Conservation (phyloP, 2,329 filamentous ascomycete genomes). For the Calonectria pteridis region DNA sequence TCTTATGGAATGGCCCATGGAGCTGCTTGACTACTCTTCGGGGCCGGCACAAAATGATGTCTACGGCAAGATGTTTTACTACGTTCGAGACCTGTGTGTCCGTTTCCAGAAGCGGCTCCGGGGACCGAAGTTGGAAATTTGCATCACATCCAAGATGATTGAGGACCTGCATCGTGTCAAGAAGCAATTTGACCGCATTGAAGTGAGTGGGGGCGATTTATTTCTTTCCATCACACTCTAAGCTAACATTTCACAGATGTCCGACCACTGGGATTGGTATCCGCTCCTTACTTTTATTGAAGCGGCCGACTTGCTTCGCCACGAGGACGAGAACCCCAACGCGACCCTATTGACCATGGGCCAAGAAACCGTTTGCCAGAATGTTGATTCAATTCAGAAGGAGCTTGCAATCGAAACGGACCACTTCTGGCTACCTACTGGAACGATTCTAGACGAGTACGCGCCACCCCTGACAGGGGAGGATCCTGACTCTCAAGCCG, state of each 20-base stretch:
- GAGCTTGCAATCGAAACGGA: conserved; percentile 19
- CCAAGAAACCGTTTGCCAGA: conserved; percentile 18
- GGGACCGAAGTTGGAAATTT: conserved; percentile 8
- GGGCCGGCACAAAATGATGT: conserved; percentile 39
- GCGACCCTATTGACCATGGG: conserved; percentile 41
- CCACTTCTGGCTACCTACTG: neutral
- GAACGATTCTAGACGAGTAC: conserved; percentile 32
- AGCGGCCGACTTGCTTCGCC: conserved; percentile 32
- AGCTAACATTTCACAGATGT: conserved; percentile 31
- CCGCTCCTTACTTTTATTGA: conserved; percentile 24
- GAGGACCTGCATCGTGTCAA: neutral
- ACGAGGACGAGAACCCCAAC: conserved; percentile 41
- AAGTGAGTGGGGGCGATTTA: conserved; percentile 5
- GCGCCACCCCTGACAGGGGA: conserved; percentile 29
- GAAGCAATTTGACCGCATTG: conserved; percentile 34
- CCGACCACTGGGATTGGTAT: conserved; percentile 28
- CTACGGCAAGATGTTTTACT: conserved; percentile 47
- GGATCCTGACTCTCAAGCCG: neutral
- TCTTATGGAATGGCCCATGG: conserved; percentile 46
- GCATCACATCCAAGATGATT: neutral
- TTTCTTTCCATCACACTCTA: neutral
- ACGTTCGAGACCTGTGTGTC: conserved; percentile 36
- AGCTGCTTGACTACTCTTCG: conserved; percentile 34
- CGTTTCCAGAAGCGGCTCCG: conserved; percentile 35
- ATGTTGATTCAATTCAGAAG: neutral